Conservation (phyloP, 2,329 filamentous ascomycete species). For the Alternaria rosae region DNA sequence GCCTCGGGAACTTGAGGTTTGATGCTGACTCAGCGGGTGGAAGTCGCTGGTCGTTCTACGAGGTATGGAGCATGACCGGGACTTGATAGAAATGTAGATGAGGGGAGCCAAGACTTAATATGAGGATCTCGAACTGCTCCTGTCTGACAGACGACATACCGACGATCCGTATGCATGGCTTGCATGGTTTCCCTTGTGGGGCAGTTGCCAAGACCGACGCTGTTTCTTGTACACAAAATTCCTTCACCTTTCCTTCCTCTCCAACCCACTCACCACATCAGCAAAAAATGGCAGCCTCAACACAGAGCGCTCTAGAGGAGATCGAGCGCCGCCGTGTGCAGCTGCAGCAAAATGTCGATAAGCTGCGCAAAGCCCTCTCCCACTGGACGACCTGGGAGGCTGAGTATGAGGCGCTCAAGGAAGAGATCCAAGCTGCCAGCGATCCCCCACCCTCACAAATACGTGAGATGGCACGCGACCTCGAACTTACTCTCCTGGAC, state of each 20-base stretch:
- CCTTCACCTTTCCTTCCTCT: neutral
- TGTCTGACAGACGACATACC: neutral
- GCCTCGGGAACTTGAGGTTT: neutral
- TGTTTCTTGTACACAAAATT: conserved; percentile 16
- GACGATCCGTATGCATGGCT: conserved; percentile 3
- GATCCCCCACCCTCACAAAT: conserved; percentile 38
- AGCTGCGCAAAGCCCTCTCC: conserved; percentile 77
- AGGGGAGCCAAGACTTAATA: neutral
- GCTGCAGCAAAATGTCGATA: conserved; percentile 77
- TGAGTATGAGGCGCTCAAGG: conserved; percentile 88
- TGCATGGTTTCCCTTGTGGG: conserved; percentile 22
- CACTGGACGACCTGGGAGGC: conserved; percentile 92
- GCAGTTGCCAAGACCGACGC: conserved; percentile 27
- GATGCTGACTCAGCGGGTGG: conserved; percentile 24
- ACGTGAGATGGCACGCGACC: conserved; percentile 61
- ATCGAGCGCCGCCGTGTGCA: conserved; percentile 77
- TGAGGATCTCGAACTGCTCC: neutral
- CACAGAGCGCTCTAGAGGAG: conserved; percentile 64
- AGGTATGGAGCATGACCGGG: neutral
- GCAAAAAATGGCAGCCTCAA: conserved; percentile 33
- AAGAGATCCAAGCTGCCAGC: conserved; percentile 69
- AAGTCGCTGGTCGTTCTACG: conserved; percentile 1
- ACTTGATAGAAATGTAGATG: neutral
- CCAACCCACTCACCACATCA: conserved; percentile 5
- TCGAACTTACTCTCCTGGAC: conserved; percentile 70